Base-by-base conservation (phyloP, 2,329 filamentous ascomycete species). In the Fusarium sp. region DNA sequence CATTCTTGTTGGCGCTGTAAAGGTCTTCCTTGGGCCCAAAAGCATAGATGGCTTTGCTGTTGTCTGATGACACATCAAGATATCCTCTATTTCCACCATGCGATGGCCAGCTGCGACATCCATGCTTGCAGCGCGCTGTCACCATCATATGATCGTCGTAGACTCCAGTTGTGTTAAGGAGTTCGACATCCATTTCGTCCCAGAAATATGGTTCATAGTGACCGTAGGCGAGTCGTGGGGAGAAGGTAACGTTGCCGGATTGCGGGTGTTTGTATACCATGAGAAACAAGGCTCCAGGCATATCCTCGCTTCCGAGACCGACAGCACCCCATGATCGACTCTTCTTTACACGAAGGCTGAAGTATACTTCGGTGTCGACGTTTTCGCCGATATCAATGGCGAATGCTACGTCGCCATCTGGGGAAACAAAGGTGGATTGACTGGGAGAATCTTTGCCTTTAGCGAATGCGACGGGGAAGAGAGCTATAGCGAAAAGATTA, bases 21-120 rank as follows among this genome's bases (percentile, higher is more conserved):
- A 84, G 77, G 18, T 76, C 72, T 41, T 82, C 83, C n/a, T 75
- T 71, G 8, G 86, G 84, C 0, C 88, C 88, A 24, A 85, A 79
- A 20, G 86, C 89, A 74, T 84, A 91, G 58, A 89, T 85, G 77
- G 86, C 87, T 43, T 80, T 79, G 66, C 85, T 82, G 16, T 78
- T 76, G 16, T 78, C 80, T 53, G 81, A 84, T n/a, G 76, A 79
- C n/a, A 86, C 79, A 70, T 90, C 83, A 61, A 90, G 76, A 38
- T 76, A 81, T 40, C 85, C 85, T 51, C 77, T 77, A 30, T 63
- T 64, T 24, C 75, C 73, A 34, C 70, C 71, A 24, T 58, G 69
- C 8, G 72, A 69, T 15, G 77, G 77, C 87, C 87, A 90, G 45
- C 76, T 81, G 34, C 85, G 83, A 70, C 86, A 90, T 72, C 85